Percentiles rank a stretch among this genome's conserved stretches.
Conservation (phyloP, 2,329 filamentous ascomycete genomes). For the Aureobasidium leucospermi region DNA sequence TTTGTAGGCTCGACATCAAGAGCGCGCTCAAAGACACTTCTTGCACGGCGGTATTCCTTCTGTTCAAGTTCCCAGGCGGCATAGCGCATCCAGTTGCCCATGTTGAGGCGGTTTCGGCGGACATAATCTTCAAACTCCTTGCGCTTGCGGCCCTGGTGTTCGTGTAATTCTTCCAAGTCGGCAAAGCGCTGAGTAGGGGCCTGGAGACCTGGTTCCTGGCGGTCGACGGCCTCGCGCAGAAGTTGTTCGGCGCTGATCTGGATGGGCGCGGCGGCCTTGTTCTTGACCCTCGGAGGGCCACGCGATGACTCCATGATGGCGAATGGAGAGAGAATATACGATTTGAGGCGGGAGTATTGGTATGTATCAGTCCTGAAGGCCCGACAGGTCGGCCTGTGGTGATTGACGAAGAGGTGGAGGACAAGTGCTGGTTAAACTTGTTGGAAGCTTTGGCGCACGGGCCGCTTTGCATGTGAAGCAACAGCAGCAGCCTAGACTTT, state of each 20-base stretch:
- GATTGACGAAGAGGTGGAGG: not conserved
- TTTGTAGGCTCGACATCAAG: conserved; percentile 86
- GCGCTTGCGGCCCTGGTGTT: conserved; percentile 91
- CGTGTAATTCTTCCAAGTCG: conserved; percentile 94
- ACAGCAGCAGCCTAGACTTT: not conserved
- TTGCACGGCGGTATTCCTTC: conserved; percentile 87
- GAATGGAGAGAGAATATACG: not conserved
- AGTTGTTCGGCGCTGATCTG: conserved; percentile 96
- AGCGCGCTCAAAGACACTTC: conserved; percentile 89
- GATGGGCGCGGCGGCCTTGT: conserved; percentile 80
- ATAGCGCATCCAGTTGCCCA: conserved; percentile 99
- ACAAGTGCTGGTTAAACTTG: not conserved
- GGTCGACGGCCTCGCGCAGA: conserved; percentile 91
- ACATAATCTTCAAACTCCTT: conserved; percentile 99
- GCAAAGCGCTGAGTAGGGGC: conserved; percentile 91
- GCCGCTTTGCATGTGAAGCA: conserved; percentile 6
- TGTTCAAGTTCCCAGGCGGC: conserved; percentile 96
- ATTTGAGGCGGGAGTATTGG: not conserved
- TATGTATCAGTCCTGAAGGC: not conserved
- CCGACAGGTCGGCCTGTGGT: not conserved
- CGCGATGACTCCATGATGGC: conserved; percentile 77
- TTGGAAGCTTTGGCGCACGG: not conserved
- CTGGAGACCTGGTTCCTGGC: conserved; percentile 81
- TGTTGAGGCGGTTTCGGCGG: conserved; percentile 83
- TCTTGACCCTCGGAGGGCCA: conserved; percentile 93